Conservation (phyloP, 345 rosid species). For the Aurinia saxatilis region DNA sequence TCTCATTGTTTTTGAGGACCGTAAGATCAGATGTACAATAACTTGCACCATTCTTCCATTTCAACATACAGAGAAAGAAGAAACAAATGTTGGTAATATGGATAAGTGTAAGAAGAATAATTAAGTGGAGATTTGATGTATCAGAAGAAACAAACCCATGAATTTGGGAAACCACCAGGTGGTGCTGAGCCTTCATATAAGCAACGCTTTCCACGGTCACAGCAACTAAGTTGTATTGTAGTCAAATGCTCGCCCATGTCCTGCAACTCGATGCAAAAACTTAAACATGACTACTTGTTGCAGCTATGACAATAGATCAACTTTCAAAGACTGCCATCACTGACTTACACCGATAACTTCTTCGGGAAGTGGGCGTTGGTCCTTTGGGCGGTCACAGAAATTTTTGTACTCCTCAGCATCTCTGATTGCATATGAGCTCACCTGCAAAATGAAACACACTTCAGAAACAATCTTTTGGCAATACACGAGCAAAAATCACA, state of each 20-base stretch:
- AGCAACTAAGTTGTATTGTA: constrained; percentile 59
- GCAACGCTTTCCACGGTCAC: constrained; percentile 80
- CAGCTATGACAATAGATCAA: no score
- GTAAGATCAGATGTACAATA: constrained; percentile 83
- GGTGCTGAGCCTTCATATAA: constrained; percentile 80
- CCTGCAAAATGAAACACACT: constrained; percentile 23
- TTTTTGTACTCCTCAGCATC: constrained; percentile 86
- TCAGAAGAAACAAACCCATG: constrained; percentile 50
- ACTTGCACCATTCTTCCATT: constrained; percentile 54
- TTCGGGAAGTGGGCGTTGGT: constrained; percentile 78
- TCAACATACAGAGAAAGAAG: not conserved
- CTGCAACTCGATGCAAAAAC: constrained; percentile 29
- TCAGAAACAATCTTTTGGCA: not conserved
- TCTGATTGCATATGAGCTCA: constrained; percentile 68
- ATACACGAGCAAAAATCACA: not conserved
- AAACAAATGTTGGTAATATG: not conserved
- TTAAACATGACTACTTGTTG: not conserved
- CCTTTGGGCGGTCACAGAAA: constrained; percentile 75
- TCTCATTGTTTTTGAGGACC: constrained; percentile 71
- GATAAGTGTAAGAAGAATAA: not conserved
- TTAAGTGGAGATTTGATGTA: not conserved
- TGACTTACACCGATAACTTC: constrained; percentile 81
- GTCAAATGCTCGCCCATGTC: constrained; percentile 81
- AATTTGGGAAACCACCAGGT: constrained; percentile 73
- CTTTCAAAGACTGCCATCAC: not conserved